These are phyloP conservation scores for Bondarzewia mesenterica DNA, from an alignment of 1,284 basidiomycete species.

Conservation along the genomic window DNA sequence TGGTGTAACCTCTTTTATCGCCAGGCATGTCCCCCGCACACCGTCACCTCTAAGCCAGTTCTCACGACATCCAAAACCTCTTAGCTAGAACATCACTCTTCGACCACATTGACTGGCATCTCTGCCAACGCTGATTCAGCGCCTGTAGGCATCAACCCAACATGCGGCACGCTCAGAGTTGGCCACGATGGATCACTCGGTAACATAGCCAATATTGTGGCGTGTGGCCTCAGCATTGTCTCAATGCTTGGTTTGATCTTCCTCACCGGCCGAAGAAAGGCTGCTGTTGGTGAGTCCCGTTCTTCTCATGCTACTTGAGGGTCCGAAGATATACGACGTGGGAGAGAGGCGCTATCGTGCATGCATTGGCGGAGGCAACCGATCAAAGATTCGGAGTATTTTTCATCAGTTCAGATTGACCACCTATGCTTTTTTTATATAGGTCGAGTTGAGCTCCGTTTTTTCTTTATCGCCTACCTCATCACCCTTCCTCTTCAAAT, in stretches of 20 bases:
- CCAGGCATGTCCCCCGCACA: constrained; percentile 34
- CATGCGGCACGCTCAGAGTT: constrained; percentile 43
- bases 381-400: neutral
- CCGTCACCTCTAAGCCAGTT: too few species aligned
- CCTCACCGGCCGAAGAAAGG: constrained; percentile 35
- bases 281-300: constrained; percentile 35
- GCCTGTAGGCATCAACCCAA: constrained; percentile 50
- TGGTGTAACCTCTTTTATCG: constrained; percentile 70
- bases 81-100: constrained; percentile 27
- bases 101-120: constrained; percentile 26
- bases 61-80: too few species aligned
- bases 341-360: too few species aligned
- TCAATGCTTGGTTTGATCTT: constrained; percentile 41
- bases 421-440: too few species aligned
- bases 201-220: constrained; percentile 70
- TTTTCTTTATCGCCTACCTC: constrained; percentile 60
- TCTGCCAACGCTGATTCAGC: constrained; percentile 36
- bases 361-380: too few species aligned
- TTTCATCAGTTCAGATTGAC: neutral
- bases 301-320: neutral
- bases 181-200: constrained; percentile 27
- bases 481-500: constrained; percentile 71
- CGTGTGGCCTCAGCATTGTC: constrained; percentile 53
- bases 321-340: too few species aligned
- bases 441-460: constrained; percentile 65